Evolutionary conservation across 805 yeast species (phyloP), one percentile per base, ranked within the genome.

Genomic region (Teunomyces barrocoloradensis): DNA sequence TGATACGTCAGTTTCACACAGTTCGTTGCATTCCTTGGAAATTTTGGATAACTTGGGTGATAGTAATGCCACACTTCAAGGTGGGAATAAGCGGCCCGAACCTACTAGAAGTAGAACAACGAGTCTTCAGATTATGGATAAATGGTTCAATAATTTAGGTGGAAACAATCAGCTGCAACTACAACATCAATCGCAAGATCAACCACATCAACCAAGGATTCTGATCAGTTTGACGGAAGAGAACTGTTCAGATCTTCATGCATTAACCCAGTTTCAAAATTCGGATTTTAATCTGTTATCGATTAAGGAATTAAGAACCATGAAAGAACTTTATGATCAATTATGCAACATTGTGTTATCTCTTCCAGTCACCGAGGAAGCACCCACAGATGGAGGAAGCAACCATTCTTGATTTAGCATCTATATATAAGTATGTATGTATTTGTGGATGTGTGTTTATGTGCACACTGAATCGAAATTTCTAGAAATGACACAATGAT

Each of bases 41-140:
- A 65, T 63, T 12, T 52, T 52, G 11, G 59, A 56, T 23, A 55
- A 39, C 34, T 12, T 15, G 10, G 42, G 42, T 10, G 51, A 47
- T 28, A 36, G 46, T 32, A 49, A 49, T 15, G 42, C 41, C 25
- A 44, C 56, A 6, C 33, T 41, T 17, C 45, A 44, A 12, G 54
- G 45, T 21, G 29, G 11, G 3, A 13, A 20, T 18, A 48, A 56
- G 44, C 49, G 65, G 30, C 64, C 68, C 4, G 69, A 64, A n/a
- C 57, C 53, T 46, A 38, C 25, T 9, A 55, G 73, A 28, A 54
- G 59, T 23, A 59, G 75, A 51, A 65, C 73, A 9, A 56, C 74
- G 25, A 71, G 75, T 52, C 47, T 69, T 18, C 77, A 71, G 48
- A 60, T 72, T 13, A 69, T 72, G 72, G 77, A 72, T 49, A 68